These are phyloP conservation scores for Metschnikowia lochheadii DNA, from an alignment of 805 yeast genomes.

Conservation along the genomic window DNA sequence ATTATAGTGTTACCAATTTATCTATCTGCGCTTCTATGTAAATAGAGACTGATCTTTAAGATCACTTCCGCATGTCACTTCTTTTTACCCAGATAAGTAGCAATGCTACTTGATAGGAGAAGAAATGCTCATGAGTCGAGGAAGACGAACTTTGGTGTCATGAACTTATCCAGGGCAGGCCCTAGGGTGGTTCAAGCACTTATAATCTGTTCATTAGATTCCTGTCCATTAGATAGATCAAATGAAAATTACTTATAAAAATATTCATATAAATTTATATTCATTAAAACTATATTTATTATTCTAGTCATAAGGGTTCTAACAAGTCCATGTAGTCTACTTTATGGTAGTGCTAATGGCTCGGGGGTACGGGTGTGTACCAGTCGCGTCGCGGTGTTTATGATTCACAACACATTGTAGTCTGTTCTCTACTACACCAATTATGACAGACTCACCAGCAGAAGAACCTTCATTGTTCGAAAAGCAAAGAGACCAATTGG, in stretches of 20 bases:
- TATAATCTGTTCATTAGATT: neutral
- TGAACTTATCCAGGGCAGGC: neutral
- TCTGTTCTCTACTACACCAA: neutral
- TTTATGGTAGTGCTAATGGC: neutral
- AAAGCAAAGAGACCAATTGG: constrained; percentile 52
- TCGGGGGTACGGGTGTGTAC: neutral
- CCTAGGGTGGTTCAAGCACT: neutral
- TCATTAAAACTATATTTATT: too few species aligned
- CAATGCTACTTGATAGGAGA: neutral
- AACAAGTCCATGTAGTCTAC: neutral
- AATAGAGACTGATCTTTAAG: neutral
- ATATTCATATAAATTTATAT: too few species aligned
- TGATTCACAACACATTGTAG: neutral
- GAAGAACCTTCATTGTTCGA: constrained; percentile 35
- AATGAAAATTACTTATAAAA: too few species aligned
- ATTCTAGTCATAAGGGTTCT: too few species aligned
- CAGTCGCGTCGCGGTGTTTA: constrained; percentile 1
- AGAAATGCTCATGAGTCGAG: neutral
- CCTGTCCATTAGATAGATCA: too few species aligned
- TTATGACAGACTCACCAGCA: constrained; percentile 1
- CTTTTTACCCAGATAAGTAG: neutral
- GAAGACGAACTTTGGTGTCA: neutral
- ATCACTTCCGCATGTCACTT: neutral
- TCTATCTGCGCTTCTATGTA: neutral
- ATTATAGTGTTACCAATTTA: constrained; percentile 4